These are phyloP conservation scores for Aspergillus egyptiacus DNA, from an alignment of 495 filamentous ascomycete genomes.

Conservation along the genomic window DNA sequence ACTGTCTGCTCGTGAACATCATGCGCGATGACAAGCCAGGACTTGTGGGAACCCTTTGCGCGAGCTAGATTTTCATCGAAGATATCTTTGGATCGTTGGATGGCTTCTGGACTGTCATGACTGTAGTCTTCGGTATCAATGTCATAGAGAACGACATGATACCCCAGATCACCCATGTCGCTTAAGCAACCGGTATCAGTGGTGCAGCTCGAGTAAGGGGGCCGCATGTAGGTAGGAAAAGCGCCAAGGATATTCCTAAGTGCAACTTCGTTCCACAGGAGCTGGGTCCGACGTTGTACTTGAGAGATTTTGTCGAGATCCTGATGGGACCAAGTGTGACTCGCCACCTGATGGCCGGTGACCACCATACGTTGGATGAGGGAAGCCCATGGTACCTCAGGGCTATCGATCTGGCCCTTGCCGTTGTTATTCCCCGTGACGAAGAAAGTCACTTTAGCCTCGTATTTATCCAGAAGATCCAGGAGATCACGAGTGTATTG, in stretches of 20 bases:
- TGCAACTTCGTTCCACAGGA: conserved; percentile 75
- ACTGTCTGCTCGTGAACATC: conserved; percentile 75
- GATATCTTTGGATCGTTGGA: conserved; percentile 68
- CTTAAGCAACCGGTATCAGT: conserved; percentile 49
- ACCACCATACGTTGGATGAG: conserved; percentile 63
- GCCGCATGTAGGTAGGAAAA: conserved; percentile 82
- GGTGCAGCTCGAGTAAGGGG: conserved; percentile 71
- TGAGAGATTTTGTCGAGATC: conserved; percentile 56
- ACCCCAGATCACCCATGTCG: conserved; percentile 61
- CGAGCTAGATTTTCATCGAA: conserved; percentile 50
- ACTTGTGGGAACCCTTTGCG: conserved; percentile 36
- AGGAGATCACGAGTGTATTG: conserved; percentile 64
- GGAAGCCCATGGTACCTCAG: conserved; percentile 47
- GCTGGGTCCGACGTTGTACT: conserved; percentile 55
- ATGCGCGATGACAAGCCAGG: conserved; percentile 67
- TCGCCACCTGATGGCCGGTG: conserved; percentile 76
- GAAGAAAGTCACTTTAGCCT: conserved; percentile 73
- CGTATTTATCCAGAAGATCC: conserved; percentile 59
- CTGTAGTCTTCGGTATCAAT: conserved; percentile 77
- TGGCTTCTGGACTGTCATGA: conserved; percentile 51
- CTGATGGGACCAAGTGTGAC: conserved; percentile 81
- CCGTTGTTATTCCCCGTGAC: conserved; percentile 68
- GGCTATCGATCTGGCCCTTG: conserved; percentile 65
- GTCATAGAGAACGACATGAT: conserved; percentile 70
- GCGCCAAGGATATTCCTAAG: conserved; percentile 71